Evolutionary conservation across 2,329 filamentous ascomycete genomes (phyloP).

Genomic region (Colletotrichum sp.): DNA sequence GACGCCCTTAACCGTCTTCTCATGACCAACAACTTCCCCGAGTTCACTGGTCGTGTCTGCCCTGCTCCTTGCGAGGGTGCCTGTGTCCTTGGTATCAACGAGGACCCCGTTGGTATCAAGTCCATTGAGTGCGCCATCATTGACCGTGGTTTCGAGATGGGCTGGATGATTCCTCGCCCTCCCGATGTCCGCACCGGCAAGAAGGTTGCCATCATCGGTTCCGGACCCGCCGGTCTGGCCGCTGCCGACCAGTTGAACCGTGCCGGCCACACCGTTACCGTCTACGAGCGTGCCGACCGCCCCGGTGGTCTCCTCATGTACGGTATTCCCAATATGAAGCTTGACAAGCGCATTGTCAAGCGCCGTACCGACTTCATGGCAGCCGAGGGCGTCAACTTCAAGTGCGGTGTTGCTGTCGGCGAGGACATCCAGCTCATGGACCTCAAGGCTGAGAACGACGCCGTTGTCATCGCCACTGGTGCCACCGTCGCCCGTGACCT

Average conservation of each 20-base stretch:
- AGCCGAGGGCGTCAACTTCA: constrained; percentile 83
- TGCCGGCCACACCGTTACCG: constrained; percentile 84
- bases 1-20: constrained; percentile 90
- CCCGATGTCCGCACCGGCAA: constrained; percentile 86
- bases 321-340: constrained; percentile 99
- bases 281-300: constrained; percentile 93
- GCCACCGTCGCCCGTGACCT: constrained; percentile 93
- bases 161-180: constrained; percentile 90
- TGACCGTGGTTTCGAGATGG: constrained; percentile 96
- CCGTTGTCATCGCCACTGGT: constrained; percentile 90
- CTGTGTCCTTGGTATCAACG: constrained; percentile 94
- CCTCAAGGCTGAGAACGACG: constrained; percentile 77
- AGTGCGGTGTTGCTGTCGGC: constrained; percentile 79
- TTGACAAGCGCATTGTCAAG: constrained; percentile 97
- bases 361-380: constrained; percentile 95
- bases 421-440: constrained; percentile 73
- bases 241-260: constrained; percentile 94
- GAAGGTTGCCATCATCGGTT: constrained; percentile 87
- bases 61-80: constrained; percentile 96
- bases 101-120: constrained; percentile 97
- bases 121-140: constrained; percentile 98
- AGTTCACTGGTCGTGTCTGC: constrained; percentile 96
- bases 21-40: constrained; percentile 98
- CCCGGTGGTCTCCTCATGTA: constrained; percentile 95
- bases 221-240: constrained; percentile 89